Percentiles rank a stretch among this genome's conserved stretches.
Evolutionary conservation across 108 stramenopile genomes (phyloP).

Genomic region (Craspedostauros australis): DNA sequence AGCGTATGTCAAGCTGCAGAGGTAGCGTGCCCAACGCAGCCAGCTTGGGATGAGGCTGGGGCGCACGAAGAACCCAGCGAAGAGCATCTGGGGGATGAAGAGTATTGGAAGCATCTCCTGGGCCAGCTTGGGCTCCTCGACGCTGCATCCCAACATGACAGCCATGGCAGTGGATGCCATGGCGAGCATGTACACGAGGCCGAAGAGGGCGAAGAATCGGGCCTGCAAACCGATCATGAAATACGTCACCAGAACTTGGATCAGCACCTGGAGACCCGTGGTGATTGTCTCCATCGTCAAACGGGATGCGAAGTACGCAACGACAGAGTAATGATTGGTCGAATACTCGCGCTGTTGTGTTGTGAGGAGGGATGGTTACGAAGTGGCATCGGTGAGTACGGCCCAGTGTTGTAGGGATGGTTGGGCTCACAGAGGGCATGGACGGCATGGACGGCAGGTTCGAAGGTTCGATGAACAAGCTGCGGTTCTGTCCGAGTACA

Average conservation of each 20-base stretch:
- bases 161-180: conserved; percentile 43
- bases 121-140: conserved; percentile 50
- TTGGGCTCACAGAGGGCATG: no score
- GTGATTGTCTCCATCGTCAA: conserved; percentile 52
- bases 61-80: conserved; percentile 68
- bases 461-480: no score
- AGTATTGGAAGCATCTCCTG: conserved; percentile 60
- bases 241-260: conserved; percentile 32
- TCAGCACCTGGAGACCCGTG: conserved; percentile 47
- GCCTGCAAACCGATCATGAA: conserved; percentile 32
- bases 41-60: conserved; percentile 37
- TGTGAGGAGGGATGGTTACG: no score
- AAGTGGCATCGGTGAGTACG: no score
- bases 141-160: conserved; percentile 34
- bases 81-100: conserved; percentile 78
- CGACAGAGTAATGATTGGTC: conserved; percentile 74
- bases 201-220: conserved; percentile 20
- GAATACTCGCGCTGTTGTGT: conserved; percentile 83
- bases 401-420: no score
- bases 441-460: no score
- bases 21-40: conserved; percentile 76
- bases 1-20: conserved; percentile 58
- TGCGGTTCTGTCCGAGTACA: no score
- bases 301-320: conserved; percentile 64
- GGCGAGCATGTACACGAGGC: conserved; percentile 21